These are phyloP conservation scores for Ambrosiella cleistominuta DNA, from an alignment of 2,329 filamentous ascomycete genomes.

Conservation along the genomic window DNA sequence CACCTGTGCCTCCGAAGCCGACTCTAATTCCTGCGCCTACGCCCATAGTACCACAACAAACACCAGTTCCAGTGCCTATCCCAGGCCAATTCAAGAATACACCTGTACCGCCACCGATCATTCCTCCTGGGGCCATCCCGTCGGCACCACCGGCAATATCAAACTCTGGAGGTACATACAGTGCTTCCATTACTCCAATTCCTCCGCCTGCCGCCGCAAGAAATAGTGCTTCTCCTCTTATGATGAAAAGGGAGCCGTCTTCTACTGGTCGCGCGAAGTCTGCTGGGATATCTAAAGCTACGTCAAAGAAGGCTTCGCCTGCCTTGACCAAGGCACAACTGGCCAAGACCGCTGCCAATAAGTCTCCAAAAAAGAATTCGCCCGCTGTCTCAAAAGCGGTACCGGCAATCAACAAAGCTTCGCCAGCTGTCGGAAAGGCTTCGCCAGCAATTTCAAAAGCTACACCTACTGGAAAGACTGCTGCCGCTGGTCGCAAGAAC, in stretches of 20 bases:
- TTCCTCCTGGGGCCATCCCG: constrained; percentile 5
- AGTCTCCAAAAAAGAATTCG: constrained; percentile 11
- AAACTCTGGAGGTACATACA: background rate
- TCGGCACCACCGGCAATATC: background rate
- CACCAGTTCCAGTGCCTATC: background rate
- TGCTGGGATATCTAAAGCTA: constrained; percentile 6
- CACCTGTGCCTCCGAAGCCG: background rate
- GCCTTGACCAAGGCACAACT: constrained; percentile 10
- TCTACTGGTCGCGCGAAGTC: constrained; percentile 4
- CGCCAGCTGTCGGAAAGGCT: constrained; percentile 5
- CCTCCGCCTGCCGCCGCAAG: constrained; percentile 1
- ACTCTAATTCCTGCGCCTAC: background rate
- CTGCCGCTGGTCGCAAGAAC: constrained; percentile 4
- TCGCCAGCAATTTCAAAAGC: constrained; percentile 10
- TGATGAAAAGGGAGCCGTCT: constrained; percentile 9
- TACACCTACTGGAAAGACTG: background rate
- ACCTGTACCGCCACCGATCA: constrained; percentile 10
- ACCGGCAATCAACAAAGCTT: constrained; percentile 1
- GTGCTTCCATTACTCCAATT: background rate
- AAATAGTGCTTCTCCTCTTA: constrained; percentile 7
- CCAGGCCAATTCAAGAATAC: constrained; percentile 6
- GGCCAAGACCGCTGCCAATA: constrained; percentile 4
- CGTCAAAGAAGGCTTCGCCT: constrained; percentile 8
- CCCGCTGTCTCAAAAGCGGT: constrained; percentile 5
- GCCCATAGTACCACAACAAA: background rate